phyloP scores from a whole-genome alignment of 805 yeast genomes.

The Kodamaea kaohsiungensis region DNA sequence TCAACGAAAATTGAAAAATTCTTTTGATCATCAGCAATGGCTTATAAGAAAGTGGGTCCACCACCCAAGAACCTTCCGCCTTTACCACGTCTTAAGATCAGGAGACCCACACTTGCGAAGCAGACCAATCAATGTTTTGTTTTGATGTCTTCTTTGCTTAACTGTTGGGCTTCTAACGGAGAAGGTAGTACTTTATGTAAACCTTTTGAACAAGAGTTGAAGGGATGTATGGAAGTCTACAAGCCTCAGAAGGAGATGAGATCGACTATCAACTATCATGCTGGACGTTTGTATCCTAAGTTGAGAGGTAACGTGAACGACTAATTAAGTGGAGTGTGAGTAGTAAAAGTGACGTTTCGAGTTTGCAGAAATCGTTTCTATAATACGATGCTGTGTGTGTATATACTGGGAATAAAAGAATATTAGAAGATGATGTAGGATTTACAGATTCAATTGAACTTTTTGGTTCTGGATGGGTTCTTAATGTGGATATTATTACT shows the following conservation, averaged over 20 bases:
- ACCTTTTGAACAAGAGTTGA: conserved; percentile 65
- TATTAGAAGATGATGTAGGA: neutral
- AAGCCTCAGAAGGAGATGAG: conserved; percentile 41
- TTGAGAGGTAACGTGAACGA: conserved; percentile 47
- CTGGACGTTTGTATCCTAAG: conserved; percentile 56
- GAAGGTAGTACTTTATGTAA: conserved; percentile 74
- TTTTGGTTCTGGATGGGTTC: neutral
- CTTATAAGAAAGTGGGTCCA: conserved; percentile 44
- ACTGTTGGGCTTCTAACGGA: conserved; percentile 96
- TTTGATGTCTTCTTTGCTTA: conserved; percentile 78
- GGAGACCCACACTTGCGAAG: conserved; percentile 59
- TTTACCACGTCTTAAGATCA: conserved; percentile 69
- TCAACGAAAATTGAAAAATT: neutral
- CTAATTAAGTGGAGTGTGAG: conserved; percentile 15
- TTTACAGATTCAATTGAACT: neutral
- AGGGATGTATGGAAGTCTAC: conserved; percentile 64
- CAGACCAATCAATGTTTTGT: conserved; percentile 73
- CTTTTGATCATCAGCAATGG: conserved; percentile 27
- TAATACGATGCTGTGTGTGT: neutral
- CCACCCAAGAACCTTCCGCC: conserved; percentile 58
- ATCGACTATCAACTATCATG: conserved; percentile 56
- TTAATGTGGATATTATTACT: too few species aligned
- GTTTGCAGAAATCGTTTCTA: neutral
- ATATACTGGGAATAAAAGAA: conserved; percentile 1
- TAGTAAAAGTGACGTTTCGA: neutral